These are phyloP conservation scores for Trichoderma pleuroti DNA, from an alignment of 2,329 filamentous ascomycete genomes.

Conservation along the genomic window DNA sequence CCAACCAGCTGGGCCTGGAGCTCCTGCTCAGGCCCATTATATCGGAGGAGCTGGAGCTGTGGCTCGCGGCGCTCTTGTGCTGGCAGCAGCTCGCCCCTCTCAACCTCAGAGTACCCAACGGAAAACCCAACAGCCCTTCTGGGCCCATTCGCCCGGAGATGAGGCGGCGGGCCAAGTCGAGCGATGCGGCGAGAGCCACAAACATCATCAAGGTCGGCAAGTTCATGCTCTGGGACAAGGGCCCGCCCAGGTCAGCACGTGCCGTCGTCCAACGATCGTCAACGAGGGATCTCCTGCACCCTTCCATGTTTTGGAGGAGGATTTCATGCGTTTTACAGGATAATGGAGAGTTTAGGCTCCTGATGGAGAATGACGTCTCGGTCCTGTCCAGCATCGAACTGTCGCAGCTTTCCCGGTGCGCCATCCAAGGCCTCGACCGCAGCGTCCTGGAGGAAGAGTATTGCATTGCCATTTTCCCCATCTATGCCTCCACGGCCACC, in stretches of 20 bases:
- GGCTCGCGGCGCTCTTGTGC: constrained; percentile 75
- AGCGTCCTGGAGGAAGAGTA: constrained; percentile 91
- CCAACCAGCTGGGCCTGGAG: constrained; percentile 53
- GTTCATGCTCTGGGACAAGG: constrained; percentile 87
- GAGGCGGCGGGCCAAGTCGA: constrained; percentile 38
- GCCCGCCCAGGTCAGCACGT: constrained; percentile 51
- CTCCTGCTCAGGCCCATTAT: constrained; percentile 63
- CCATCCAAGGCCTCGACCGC: constrained; percentile 83
- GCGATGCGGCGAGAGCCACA: constrained; percentile 33
- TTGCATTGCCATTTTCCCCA: constrained; percentile 92
- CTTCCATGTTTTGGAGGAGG: constrained; percentile 69
- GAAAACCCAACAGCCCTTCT: constrained; percentile 32
- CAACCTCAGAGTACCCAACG: constrained; percentile 48
- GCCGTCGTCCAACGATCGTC: constrained; percentile 57
- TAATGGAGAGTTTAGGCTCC: constrained; percentile 88
- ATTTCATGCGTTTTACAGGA: constrained; percentile 94
- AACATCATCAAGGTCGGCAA: constrained; percentile 96
- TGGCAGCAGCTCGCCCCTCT: constrained; percentile 73
- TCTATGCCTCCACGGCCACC: constrained; percentile 74
- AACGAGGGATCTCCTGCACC: constrained; percentile 52
- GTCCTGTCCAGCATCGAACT: constrained; percentile 81
- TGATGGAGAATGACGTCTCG: constrained; percentile 78
- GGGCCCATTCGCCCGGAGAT: constrained; percentile 41
- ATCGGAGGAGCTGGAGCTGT: constrained; percentile 67
- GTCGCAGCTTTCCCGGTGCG: constrained; percentile 81